These are phyloP conservation scores for Tetrapisispora arboricola DNA, from an alignment of 805 yeast genomes.

Conservation along the genomic window DNA sequence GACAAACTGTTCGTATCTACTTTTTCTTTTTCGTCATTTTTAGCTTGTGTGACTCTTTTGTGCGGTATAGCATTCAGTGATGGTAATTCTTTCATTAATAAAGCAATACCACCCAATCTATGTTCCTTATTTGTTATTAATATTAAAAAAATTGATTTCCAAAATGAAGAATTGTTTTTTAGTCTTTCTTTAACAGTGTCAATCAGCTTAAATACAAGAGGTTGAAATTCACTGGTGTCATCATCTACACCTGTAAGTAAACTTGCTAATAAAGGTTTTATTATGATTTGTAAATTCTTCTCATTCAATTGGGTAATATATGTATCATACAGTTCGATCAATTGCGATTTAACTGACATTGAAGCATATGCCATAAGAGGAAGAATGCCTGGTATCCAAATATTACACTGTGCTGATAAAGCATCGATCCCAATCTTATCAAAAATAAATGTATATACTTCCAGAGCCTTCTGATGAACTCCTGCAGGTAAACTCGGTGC, in stretches of 20 bases:
- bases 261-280: slow-evolving; percentile 63
- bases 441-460: slow-evolving; percentile 65
- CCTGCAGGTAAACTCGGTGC: slow-evolving; percentile 85
- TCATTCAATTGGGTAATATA: slow-evolving; percentile 46
- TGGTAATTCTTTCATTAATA: slow-evolving; percentile 58
- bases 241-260: slow-evolving; percentile 86
- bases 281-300: slow-evolving; percentile 38
- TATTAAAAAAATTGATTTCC: slow-evolving; percentile 73
- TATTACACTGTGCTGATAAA: slow-evolving; percentile 42
- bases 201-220: slow-evolving; percentile 47
- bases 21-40: neutral
- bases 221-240: slow-evolving; percentile 76
- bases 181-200: slow-evolving; percentile 48
- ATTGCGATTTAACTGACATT: slow-evolving; percentile 73
- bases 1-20: neutral
- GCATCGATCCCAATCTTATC: slow-evolving; percentile 46
- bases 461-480: slow-evolving; percentile 82
- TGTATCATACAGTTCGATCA: slow-evolving; percentile 52
- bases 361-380: slow-evolving; percentile 86
- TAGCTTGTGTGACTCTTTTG: neutral
- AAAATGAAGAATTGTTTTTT: slow-evolving; percentile 63
- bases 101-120: slow-evolving; percentile 72
- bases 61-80: slow-evolving; percentile 31
- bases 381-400: slow-evolving; percentile 87
- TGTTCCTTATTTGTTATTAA: slow-evolving; percentile 69